Evolutionary conservation across 768 basidiomycete species (phyloP), one percentile per base, ranked within the genome.

Genomic region (Kwoniella shandongensis): DNA sequence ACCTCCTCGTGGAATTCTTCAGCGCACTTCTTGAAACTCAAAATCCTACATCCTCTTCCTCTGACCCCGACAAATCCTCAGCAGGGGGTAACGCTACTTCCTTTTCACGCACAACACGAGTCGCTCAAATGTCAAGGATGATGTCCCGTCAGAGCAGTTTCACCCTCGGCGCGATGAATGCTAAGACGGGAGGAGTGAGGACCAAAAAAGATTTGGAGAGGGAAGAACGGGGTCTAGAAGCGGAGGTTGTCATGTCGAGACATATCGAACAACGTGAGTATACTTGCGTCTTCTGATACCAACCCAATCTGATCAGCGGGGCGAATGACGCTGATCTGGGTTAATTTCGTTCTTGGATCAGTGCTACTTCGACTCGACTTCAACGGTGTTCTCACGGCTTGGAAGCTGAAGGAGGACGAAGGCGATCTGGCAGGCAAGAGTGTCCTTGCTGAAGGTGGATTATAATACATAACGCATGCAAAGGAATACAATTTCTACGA

Each of bases 321-420:
- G n/a, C n/a, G n/a, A n/a, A n/a, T n/a, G n/a, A n/a, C n/a, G 29
- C 45, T 27, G 45, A 25, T 47, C 10, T 26, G 44, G 17, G 17
- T 32, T 13, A 13, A 32, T 13, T 32, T 17, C 17, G 22, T 39
- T n/a, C 18, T 29, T n/a, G n/a, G n/a, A n/a, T 1, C 27, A 72
- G 70, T 94, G 53, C 74, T 93, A 39, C 79, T 94, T 29, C 83
- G 89, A 36, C 77, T 94, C 12, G 91, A 94, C 76, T 88, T 91
- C 73, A 91, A 90, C 65, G 67, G 69, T 4, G 63, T 72, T 2
- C 29, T 72, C 35, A 63, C 65, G 2, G 41, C n/a, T 17, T 63
- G 70, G 67, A 54, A 49, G 20, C 38, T 29, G 18, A 25, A 26
- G n/a, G 67, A 66, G 36, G 58, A 66, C n/a, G 62, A 60, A 8